A percentile compares a stretch with the other conserved stretches of the same genome.
phyloP scores from a whole-genome alignment of 2,329 filamentous ascomycete species.

The Bipolaris zeicola region DNA sequence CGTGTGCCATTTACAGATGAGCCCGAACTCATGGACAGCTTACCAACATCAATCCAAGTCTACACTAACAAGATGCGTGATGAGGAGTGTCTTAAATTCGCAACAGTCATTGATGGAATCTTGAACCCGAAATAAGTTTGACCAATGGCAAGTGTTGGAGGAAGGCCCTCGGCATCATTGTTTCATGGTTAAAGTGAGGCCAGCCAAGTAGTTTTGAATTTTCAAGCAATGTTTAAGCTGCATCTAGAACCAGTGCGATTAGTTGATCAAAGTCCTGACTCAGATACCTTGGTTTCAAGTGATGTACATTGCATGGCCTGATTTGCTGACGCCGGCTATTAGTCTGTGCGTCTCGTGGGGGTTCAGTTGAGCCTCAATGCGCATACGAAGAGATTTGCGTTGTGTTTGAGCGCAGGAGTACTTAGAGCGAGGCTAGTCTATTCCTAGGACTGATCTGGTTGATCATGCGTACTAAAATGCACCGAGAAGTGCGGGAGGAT shows the following conservation, averaged over 20 bases:
- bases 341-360: background rate
- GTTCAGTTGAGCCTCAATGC: background rate
- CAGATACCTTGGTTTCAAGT: background rate
- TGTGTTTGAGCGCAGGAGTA: too few species aligned
- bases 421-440: background rate
- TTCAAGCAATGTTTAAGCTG: too few species aligned
- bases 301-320: background rate
- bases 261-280: too few species aligned
- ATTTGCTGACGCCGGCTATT: background rate
- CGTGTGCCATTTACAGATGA: background rate
- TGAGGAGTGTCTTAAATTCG: conserved; percentile 9
- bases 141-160: background rate
- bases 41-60: conserved; percentile 5
- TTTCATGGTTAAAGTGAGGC: too few species aligned
- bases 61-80: conserved; percentile 11
- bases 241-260: too few species aligned
- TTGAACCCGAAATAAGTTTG: background rate
- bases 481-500: too few species aligned
- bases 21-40: background rate
- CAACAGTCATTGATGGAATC: conserved; percentile 1
- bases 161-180: too few species aligned
- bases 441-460: background rate
- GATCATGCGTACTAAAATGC: background rate
- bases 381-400: background rate
- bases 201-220: too few species aligned